Evolutionary conservation across 371 early-diverging fungal genomes (phyloP), one percentile per base, ranked within the genome.

Genomic region (Smittium culicis): DNA sequence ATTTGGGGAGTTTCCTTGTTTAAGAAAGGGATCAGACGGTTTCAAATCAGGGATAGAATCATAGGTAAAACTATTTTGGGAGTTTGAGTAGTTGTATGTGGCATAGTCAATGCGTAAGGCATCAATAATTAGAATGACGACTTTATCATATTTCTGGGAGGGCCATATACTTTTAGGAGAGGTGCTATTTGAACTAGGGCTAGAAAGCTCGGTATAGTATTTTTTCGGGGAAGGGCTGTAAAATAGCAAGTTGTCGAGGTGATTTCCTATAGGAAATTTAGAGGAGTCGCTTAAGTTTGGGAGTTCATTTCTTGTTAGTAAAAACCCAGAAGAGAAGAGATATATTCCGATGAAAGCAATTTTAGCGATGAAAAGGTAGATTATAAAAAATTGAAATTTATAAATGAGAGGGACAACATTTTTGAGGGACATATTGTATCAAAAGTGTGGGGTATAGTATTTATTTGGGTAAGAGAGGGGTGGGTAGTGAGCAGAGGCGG

Each of bases 71-170:
- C 35, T 45, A 5, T 60, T n/a, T 32, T 70, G 0, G 32, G 71
- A 62, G 31, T 74, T 73, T 60, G 75, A 71, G 69, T 70, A 74
- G 30, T 70, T 65, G 33, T 77, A 70, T 8, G 66, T 54, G 1
- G 72, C 73, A 77, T 83, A 89, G 75, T 98, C 98, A 74, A 87
- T 90, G 1, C 96, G 86, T 60, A 96, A 73, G 1, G 96, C 96
- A 74, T 98, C 98, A 64, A 98, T 82, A 27, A 96, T 70, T 1
- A 97, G 77, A 2, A 95, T 66, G 1, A 94, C 80, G 0, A 85
- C 84, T 33, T 83, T 78, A 66, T 86, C 77, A 74, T 81, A 89
- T 27, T 83, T 80, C 24, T 81, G 78, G 24, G 77, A 79, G 32
- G 80, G 78, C 84, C 86, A 87, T 5, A 45, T 45, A 5, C 20